Evolutionary conservation across 2,329 filamentous ascomycete species (phyloP).

Genomic region (Dissoconium aciculare): DNA sequence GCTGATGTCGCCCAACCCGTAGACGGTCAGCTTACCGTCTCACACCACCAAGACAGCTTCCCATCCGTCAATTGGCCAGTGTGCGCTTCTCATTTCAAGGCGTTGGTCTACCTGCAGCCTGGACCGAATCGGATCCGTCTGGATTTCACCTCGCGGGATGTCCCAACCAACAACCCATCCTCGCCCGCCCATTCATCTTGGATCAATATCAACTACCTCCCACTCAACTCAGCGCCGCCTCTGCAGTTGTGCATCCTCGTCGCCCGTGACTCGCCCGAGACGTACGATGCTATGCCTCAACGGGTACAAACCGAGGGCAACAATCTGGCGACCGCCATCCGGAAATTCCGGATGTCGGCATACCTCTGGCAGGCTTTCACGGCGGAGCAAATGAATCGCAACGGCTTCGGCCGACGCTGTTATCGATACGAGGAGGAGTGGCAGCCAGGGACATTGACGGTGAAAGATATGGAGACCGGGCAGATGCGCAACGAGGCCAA

Average conservation of each 20-base stretch:
- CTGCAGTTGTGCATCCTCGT: conserved; percentile 79
- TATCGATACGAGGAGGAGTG: conserved; percentile 94
- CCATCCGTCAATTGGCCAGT: conserved; percentile 78
- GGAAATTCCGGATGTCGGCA: conserved; percentile 86
- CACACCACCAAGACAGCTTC: conserved; percentile 71
- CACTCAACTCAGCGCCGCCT: conserved; percentile 62
- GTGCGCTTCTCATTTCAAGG: conserved; percentile 79
- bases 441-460: conserved; percentile 67
- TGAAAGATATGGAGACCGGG: conserved; percentile 53
- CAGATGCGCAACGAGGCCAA: conserved; percentile 82
- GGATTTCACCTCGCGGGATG: conserved; percentile 69
- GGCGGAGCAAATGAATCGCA: conserved; percentile 86
- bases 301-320: conserved; percentile 68
- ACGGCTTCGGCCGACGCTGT: conserved; percentile 68
- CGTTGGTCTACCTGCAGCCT: conserved; percentile 74
- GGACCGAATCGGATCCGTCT: conserved; percentile 79
- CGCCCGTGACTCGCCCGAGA: conserved; percentile 73
- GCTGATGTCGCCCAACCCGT: conserved; percentile 56
- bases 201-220: conserved; percentile 74
- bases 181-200: conserved; percentile 63
- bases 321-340: conserved; percentile 60
- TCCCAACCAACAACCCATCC: conserved; percentile 51
- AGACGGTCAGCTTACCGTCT: conserved; percentile 67
- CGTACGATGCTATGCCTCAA: conserved; percentile 68
- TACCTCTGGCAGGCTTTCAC: conserved; percentile 97